Conservation (phyloP, 257 asterid genomes). For the Jaltomata sinuosa region DNA sequence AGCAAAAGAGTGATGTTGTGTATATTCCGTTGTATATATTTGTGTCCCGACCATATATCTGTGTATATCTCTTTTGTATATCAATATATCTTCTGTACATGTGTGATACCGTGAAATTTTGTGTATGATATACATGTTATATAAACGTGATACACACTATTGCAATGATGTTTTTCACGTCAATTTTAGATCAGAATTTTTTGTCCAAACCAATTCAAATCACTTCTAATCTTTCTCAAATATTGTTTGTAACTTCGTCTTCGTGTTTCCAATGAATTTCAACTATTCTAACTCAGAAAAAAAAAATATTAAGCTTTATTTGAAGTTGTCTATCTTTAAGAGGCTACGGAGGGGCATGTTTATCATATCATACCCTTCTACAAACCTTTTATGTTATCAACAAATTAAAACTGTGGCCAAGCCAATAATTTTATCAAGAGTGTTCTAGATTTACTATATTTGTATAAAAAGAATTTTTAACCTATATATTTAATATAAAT, state of each 20-base stretch:
- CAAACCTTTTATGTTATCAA: neutral
- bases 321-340: too few species aligned
- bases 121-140: neutral
- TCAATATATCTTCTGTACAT: neutral
- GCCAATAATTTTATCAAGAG: neutral
- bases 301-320: neutral
- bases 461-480: neutral
- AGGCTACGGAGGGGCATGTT: too few species aligned
- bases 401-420: neutral
- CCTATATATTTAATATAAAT: too few species aligned
- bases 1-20: neutral
- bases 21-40: neutral
- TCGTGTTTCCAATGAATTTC: neutral
- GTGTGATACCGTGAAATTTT: neutral
- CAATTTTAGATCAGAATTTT: neutral
- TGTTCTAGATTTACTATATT: neutral
- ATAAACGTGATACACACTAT: neutral
- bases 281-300: neutral
- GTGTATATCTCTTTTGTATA: neutral
- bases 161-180: neutral
- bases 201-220: neutral
- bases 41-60: neutral
- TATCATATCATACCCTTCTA: too few species aligned
- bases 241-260: neutral
- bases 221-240: neutral